Percentiles rank a stretch among this genome's conserved stretches.
These are phyloP conservation scores for Sambucus nigra DNA, from an alignment of 129 eudicot species.

Conservation along the genomic window DNA sequence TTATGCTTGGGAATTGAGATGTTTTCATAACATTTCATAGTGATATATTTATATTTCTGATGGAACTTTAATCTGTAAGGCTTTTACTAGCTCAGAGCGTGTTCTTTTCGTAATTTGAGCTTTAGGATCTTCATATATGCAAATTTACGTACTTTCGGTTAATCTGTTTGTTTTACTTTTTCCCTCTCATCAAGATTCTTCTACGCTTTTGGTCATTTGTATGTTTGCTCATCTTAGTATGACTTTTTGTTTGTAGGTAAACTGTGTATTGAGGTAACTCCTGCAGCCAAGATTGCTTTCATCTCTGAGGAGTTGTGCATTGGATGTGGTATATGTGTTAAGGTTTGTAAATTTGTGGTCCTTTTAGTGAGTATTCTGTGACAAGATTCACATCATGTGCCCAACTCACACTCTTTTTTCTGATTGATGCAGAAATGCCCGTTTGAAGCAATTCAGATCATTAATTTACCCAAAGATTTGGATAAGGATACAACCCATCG, in stretches of 20 bases:
- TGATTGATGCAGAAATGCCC: constrained; percentile 48
- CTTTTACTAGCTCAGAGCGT: too few relatives aligned
- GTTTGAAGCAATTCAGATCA: constrained; percentile 64
- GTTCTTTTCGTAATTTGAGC: too few relatives aligned
- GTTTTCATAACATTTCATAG: too few relatives aligned
- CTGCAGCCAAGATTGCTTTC: constrained; percentile 45
- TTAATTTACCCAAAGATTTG: constrained; percentile 57
- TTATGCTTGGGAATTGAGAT: too few relatives aligned
- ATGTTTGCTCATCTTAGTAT: too few relatives aligned
- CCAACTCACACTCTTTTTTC: background rate
- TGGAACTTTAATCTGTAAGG: too few relatives aligned
- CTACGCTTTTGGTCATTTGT: too few relatives aligned
- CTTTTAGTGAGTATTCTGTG: background rate
- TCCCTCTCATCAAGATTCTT: background rate
- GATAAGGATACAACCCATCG: constrained; percentile 75
- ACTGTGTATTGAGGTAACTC: constrained; percentile 59
- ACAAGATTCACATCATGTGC: background rate
- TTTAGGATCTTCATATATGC: background rate
- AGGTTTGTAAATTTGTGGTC: constrained; percentile 25
- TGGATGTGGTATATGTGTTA: constrained; percentile 67
- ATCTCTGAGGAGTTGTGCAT: constrained; percentile 73
- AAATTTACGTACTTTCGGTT: background rate
- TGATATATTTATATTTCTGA: too few relatives aligned
- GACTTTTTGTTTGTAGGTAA: constrained; percentile 29
- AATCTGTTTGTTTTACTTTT: too few relatives aligned